Percentiles rank a stretch among this genome's conserved stretches.
phyloP scores from a whole-genome alignment of 805 yeast species.

The Kluyveromyces starmeri region DNA sequence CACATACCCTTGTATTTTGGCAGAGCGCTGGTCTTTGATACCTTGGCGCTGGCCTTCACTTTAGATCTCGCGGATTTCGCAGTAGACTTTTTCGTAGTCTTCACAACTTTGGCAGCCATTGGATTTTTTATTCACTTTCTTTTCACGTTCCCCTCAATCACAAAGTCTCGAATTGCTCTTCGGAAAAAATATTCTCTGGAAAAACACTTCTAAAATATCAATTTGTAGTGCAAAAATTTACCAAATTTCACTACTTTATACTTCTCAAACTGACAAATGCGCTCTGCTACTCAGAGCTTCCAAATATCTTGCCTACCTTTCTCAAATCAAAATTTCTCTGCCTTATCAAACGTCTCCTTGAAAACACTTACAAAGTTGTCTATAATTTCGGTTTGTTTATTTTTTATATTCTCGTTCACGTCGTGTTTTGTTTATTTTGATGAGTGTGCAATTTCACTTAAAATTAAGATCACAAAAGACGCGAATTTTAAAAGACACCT shows the following conservation, averaged over 20 bases:
- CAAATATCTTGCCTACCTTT: too few relatives aligned
- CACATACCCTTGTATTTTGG: constrained; percentile 32
- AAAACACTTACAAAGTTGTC: too few relatives aligned
- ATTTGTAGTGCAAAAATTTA: background rate
- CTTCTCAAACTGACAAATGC: background rate
- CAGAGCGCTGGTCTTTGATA: constrained; percentile 10
- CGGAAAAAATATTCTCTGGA: too few relatives aligned
- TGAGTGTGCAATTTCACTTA: background rate
- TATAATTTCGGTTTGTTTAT: background rate
- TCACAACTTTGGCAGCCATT: constrained; percentile 5
- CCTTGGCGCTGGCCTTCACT: background rate
- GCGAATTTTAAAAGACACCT: too few relatives aligned
- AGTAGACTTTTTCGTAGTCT: constrained; percentile 4
- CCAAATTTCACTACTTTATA: background rate
- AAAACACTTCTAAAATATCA: background rate
- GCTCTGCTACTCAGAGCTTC: too few relatives aligned
- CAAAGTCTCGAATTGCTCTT: too few relatives aligned
- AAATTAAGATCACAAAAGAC: background rate
- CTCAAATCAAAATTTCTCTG: too few relatives aligned
- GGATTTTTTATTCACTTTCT: too few relatives aligned
- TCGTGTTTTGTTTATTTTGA: constrained; percentile 1
- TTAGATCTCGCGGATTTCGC: background rate
- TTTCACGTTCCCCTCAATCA: too few relatives aligned
- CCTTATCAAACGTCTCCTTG: too few relatives aligned
- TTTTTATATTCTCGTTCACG: background rate